Evolutionary conservation across 1,284 basidiomycete species (phyloP).

Genomic region (Ustilago esculenta): DNA sequence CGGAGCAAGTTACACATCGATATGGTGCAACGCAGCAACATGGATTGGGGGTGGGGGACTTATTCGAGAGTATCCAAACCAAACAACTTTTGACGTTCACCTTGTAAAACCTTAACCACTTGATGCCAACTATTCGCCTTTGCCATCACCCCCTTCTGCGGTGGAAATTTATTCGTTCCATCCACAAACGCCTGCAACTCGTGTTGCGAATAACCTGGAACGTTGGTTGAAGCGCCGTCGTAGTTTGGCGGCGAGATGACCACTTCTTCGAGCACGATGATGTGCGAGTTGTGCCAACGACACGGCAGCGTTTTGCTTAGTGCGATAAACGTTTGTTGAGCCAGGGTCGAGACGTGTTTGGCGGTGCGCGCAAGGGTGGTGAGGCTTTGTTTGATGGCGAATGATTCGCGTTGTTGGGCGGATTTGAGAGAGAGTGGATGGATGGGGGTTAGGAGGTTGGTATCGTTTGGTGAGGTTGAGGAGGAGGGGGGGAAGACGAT

Average conservation of each 20-base stretch:
- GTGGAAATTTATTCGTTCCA: conserved; percentile 27
- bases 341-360: conserved; percentile 53
- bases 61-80: no score
- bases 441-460: conserved; percentile 28
- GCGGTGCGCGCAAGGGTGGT: conserved; percentile 50
- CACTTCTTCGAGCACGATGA: conserved; percentile 66
- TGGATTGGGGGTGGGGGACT: no score
- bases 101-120: conserved; percentile 63
- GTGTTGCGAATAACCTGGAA: conserved; percentile 49
- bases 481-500: conserved; percentile 39
- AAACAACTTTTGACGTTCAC: no score
- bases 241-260: conserved; percentile 59
- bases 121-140: conserved; percentile 60
- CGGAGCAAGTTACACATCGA: no score
- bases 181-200: conserved; percentile 50
- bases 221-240: conserved; percentile 54
- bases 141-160: conserved; percentile 45
- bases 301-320: conserved; percentile 66
- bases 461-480: conserved; percentile 5
- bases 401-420: conserved; percentile 48
- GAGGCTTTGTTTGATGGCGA: conserved; percentile 46
- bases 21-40: no score
- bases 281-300: conserved; percentile 64
- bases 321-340: conserved; percentile 61
- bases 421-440: conserved; percentile 44